Percentiles rank a stretch among this genome's conserved stretches.
These are phyloP conservation scores for Gloeostereum incarnatum DNA, from an alignment of 768 basidiomycete species.

Conservation along the genomic window DNA sequence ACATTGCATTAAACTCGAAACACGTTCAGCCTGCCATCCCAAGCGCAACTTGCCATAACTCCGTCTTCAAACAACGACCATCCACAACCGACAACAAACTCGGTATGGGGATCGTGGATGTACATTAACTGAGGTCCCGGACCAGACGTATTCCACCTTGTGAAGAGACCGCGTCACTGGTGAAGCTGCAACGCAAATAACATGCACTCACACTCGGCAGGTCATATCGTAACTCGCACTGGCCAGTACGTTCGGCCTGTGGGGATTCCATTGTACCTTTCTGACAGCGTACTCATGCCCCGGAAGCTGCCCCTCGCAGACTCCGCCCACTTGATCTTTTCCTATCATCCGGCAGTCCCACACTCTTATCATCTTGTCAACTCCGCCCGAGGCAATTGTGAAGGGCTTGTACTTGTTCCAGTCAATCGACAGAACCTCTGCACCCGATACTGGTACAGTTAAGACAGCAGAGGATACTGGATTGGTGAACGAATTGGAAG, in stretches of 20 bases:
- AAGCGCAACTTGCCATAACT: slow-evolving; percentile 80
- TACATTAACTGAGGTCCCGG: slow-evolving; percentile 45
- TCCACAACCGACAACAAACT: slow-evolving; percentile 86
- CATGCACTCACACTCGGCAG: slow-evolving; percentile 64
- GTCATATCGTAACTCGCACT: slow-evolving; percentile 91
- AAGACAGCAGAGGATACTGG: slow-evolving; percentile 64
- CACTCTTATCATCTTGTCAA: slow-evolving; percentile 66
- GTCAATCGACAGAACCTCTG: slow-evolving; percentile 75
- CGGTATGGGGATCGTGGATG: slow-evolving; percentile 84
- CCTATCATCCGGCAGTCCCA: slow-evolving; percentile 89
- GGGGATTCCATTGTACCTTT: slow-evolving; percentile 85
- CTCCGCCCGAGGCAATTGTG: slow-evolving; percentile 67
- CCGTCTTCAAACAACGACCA: slow-evolving; percentile 94
- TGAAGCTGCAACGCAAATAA: slow-evolving; percentile 4
- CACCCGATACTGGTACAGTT: slow-evolving; percentile 69
- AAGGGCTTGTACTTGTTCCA: slow-evolving; percentile 91
- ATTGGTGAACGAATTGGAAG: slow-evolving; percentile 48
- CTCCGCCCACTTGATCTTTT: slow-evolving; percentile 53
- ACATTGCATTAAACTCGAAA: slow-evolving; percentile 37
- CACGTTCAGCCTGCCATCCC: slow-evolving; percentile 82
- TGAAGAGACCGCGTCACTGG: slow-evolving; percentile 1
- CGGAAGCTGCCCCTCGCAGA: slow-evolving; percentile 58
- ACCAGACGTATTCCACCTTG: slow-evolving; percentile 66
- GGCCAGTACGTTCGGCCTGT: slow-evolving; percentile 60
- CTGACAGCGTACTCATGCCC: slow-evolving; percentile 91